Percentiles rank a stretch among this genome's conserved stretches.
Conservation (phyloP, 1,284 basidiomycete species). For the Fomitopsis pinicola region DNA sequence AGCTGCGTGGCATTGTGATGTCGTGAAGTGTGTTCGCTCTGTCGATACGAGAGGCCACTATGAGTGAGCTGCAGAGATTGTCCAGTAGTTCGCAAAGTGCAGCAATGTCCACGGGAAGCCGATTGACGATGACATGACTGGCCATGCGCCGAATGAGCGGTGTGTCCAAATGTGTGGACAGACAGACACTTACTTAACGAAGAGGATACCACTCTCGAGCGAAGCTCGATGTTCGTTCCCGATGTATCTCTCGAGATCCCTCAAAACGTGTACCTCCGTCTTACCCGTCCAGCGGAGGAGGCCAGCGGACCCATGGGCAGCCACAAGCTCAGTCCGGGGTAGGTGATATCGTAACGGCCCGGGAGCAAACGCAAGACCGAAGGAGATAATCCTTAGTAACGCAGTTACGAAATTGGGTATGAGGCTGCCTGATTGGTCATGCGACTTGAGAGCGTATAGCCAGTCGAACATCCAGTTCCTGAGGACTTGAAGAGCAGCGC, state of each 20-base stretch:
- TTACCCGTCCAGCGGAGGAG: background rate
- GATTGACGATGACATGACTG: constrained; percentile 37
- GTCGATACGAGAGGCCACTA: constrained; percentile 29
- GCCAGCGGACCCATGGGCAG: background rate
- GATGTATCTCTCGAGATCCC: constrained; percentile 30
- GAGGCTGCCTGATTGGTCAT: background rate
- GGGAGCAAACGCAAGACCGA: constrained; percentile 16
- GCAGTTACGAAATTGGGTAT: constrained; percentile 5
- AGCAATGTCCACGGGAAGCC: constrained; percentile 34
- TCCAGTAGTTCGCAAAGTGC: constrained; percentile 46
- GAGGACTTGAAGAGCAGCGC: constrained; percentile 27
- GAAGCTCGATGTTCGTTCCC: constrained; percentile 12
- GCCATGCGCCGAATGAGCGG: background rate
- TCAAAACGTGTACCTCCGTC: constrained; percentile 25
- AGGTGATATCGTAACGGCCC: constrained; percentile 3
- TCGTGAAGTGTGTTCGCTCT: constrained; percentile 30
- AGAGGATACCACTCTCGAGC: constrained; percentile 27
- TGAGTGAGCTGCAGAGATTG: constrained; percentile 31
- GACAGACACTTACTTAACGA: constrained; percentile 14
- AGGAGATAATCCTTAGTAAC: constrained; percentile 22
- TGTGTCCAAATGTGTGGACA: no score
- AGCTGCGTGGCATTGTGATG: constrained; percentile 43
- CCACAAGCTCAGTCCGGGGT: constrained; percentile 13
- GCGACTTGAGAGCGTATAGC: background rate
- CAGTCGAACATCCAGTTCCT: background rate